A percentile compares a stretch with the other conserved stretches of the same genome.
Conservation (phyloP, 2,329 filamentous ascomycete genomes). For the Elsinoe perseae region DNA sequence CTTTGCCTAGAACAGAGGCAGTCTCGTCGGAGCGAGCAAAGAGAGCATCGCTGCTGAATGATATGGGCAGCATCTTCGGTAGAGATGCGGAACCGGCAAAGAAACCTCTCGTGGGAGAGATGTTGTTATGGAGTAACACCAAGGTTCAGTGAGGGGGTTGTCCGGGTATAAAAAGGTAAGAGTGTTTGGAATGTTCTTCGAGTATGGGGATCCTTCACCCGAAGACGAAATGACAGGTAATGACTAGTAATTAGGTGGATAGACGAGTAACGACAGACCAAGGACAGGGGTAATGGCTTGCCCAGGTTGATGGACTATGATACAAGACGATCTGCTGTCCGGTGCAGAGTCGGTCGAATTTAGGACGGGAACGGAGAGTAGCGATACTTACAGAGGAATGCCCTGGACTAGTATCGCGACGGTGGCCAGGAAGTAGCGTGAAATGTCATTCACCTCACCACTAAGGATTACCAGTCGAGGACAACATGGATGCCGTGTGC, state of each 20-base stretch:
- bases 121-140: not conserved
- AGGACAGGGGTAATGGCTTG: constrained; percentile 5
- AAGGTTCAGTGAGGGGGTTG: not conserved
- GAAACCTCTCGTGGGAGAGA: not conserved
- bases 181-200: not conserved
- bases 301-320: constrained; percentile 7
- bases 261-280: not conserved
- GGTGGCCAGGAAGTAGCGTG: not conserved
- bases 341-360: not conserved
- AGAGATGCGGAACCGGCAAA: not conserved
- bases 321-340: not conserved
- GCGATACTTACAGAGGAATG: not conserved
- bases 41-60: not conserved
- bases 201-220: not conserved
- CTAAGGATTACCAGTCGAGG: not conserved
- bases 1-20: not conserved
- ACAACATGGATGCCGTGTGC: not conserved
- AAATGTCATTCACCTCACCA: not conserved
- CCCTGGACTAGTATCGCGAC: constrained; percentile 3
- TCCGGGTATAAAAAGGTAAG: not conserved
- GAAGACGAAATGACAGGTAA: not conserved
- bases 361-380: not conserved
- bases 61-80: constrained; percentile 1
- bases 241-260: not conserved
- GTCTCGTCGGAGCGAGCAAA: not conserved